Base-by-base conservation (phyloP, 768 basidiomycete genomes). In the Lenzites betulinus region DNA sequence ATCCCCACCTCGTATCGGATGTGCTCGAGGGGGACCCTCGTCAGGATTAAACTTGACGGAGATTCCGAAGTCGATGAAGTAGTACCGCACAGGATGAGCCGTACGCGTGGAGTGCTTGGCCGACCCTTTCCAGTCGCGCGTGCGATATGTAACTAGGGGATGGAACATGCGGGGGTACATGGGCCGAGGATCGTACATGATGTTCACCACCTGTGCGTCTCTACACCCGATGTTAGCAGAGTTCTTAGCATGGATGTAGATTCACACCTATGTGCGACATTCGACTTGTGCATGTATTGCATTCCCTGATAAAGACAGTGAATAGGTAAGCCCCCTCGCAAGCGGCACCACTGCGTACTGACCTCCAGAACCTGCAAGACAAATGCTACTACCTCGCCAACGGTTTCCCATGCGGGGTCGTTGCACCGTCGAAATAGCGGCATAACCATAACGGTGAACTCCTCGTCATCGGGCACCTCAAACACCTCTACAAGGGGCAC, bases 1-100 rank as follows among this genome's bases (percentile, higher is more conserved):
- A 30, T 70, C 69, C 12, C 60, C 55, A 4, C 66, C 68, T 2
- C 57, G 16, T 2, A 49, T 46, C n/a, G 51, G 44, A 13, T 59
- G 62, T 8, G 48, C 53, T 0, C 59, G 41, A 1, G 59, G 53
- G 51, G 62, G n/a, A 30, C 18, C 33, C n/a, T 63, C 60, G 66
- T 66, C 52, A 7, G 35, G 49, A 3, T 41, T 61, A 30, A 63
- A 67, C 43, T 67, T 58, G 39, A 65, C 63, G n/a, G n/a, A 30
- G 54, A 53, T 42, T 54, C 59, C 35, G n/a, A n/a, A n/a, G n/a
- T n/a, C n/a, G n/a, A n/a, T n/a, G n/a, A n/a, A n/a, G n/a, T n/a
- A n/a, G n/a, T 65, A 58, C n/a, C 72, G 70, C 12, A 77, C 74
- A 4, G 75, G 71, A 39, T 71, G 59, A 22, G 70, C 66, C 22